Evolutionary conservation across 805 yeast species (phyloP), one percentile per base, ranked within the genome.

Genomic region (Nakazawaea ishiwadae): DNA sequence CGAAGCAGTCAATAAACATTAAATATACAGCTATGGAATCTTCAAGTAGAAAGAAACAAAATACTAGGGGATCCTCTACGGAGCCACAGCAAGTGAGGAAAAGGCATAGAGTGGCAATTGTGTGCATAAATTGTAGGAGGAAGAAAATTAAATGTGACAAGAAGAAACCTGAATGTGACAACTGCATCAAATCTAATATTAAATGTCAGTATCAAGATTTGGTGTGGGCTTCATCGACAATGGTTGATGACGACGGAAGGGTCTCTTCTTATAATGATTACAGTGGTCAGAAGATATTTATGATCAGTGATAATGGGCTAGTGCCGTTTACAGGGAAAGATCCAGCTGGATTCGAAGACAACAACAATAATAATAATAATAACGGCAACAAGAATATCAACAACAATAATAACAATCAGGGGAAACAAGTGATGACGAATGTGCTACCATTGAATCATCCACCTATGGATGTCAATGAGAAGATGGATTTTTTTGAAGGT

Each of bases 61-160:
- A 9, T 9, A 31, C 26, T 11, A 12, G 14, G 30, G 10, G 26
- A 23, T 12, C 37, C 5, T 15, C 24, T 17, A 6, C 12, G 6
- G 31, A 35, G 26, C 7, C 26, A 7, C 39, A 17, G 15, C 8
- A 21, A 10, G 18, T 40, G 2, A 40, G 23, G 32, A 69, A 68
- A 43, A 51, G 73, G 29, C 59, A 68, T 44, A 51, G 74, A 33
- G 73, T 68, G 29, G 67, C 74, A 1, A 51, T 73, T 35, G 73
- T 73, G 6, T 69, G 74, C 47, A 71, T 68, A 44, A 65, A 61
- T 35, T 69, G 74, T 46, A 54, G 73, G 15, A 68, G 59, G 46
- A 69, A 68, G 46, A 69, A 69, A 46, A 73, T 69, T 40, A 69
- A 68, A 46, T 69, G 74, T 54, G 74, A 69, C 44, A 72, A 72